phyloP scores from a whole-genome alignment of 2,329 filamentous ascomycete genomes.

The Phaeosphaeria sp. region DNA sequence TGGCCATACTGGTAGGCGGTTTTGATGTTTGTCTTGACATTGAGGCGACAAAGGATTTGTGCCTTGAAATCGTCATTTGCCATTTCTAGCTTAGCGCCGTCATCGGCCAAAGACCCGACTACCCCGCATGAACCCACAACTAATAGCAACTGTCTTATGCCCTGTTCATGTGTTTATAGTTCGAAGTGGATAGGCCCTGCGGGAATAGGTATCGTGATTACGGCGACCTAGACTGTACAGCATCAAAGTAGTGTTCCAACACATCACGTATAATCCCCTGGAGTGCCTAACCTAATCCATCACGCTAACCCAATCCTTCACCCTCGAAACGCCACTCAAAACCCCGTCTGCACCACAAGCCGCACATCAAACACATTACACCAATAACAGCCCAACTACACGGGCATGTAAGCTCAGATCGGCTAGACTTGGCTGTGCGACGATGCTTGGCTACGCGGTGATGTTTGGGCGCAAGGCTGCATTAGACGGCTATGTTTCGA shows the following conservation, averaged over 20 bases:
- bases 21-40: background rate
- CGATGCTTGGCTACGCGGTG: slow-evolving; percentile 20
- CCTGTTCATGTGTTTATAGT: no score
- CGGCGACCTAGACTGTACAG: no score
- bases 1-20: background rate
- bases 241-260: no score
- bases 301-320: slow-evolving; percentile 19
- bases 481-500: background rate
- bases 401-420: slow-evolving; percentile 20
- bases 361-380: slow-evolving; percentile 32
- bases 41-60: background rate
- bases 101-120: no score
- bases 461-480: slow-evolving; percentile 13
- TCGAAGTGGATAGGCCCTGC: no score
- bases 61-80: background rate
- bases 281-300: background rate
- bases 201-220: no score
- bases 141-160: background rate
- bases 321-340: slow-evolving; percentile 37
- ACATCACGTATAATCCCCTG: background rate
- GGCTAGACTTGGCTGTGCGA: slow-evolving; percentile 20
- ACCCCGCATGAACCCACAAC: background rate
- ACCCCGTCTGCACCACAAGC: slow-evolving; percentile 27
- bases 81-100: background rate
- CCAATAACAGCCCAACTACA: slow-evolving; percentile 10